These are phyloP conservation scores for Penicillium herquei DNA, from an alignment of 495 filamentous ascomycete species.

Conservation along the genomic window DNA sequence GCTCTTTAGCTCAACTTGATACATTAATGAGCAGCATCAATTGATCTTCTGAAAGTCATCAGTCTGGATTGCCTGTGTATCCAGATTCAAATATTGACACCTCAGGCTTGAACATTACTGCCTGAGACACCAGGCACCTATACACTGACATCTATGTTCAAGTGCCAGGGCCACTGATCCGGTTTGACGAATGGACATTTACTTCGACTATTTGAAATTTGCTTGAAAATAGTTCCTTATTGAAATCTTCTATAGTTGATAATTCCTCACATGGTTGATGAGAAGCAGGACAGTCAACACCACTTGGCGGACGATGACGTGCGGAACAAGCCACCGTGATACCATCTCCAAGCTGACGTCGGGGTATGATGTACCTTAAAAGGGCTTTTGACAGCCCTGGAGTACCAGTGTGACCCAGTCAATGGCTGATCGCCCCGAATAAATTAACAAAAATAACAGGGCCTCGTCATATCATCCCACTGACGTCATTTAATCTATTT, in stretches of 20 bases:
- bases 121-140: no score
- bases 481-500: slow-evolving; percentile 4
- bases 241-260: not conserved
- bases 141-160: no score
- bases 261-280: not conserved
- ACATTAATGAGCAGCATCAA: no score
- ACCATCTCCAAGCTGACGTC: not conserved
- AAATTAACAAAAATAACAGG: not conserved
- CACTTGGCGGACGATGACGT: not conserved
- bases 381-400: not conserved
- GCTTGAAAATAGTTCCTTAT: no score
- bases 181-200: no score
- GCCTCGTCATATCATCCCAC: slow-evolving; percentile 1
- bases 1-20: no score
- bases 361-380: not conserved
- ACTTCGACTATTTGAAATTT: no score
- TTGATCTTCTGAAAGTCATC: no score
- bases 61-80: no score
- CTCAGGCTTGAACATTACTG: no score
- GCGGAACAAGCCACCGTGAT: slow-evolving; percentile 2
- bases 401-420: not conserved
- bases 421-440: slow-evolving; percentile 1
- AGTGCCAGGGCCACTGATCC: no score
- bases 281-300: not conserved
- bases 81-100: no score